Evolutionary conservation across 139 green algal species (phyloP).

Genomic region (Eudorina sp.): DNA sequence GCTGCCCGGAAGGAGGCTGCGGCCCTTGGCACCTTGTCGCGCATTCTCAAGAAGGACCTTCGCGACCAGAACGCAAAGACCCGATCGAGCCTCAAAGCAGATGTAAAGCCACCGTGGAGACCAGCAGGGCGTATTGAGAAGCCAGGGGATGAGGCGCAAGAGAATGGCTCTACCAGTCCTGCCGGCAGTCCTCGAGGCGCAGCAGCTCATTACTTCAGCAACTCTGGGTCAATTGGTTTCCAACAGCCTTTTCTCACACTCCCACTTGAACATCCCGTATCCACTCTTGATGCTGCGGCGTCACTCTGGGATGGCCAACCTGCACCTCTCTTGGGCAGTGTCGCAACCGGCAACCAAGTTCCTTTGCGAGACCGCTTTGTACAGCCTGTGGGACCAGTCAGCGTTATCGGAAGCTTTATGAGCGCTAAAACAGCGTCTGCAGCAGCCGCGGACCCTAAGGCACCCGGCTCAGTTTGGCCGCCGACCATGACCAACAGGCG

Average conservation of each 20-base stretch:
- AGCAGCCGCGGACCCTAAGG: no score
- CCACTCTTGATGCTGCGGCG: background rate
- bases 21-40: background rate
- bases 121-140: slow-evolving; percentile 23
- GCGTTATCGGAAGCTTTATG: background rate
- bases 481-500: background rate
- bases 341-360: background rate
- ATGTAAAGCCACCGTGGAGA: slow-evolving; percentile 22
- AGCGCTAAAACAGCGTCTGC: no score
- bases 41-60: slow-evolving; percentile 27
- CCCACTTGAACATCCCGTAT: background rate
- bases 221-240: background rate
- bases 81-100: background rate
- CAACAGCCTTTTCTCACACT: background rate
- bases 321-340: background rate
- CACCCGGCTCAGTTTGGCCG: background rate
- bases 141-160: background rate
- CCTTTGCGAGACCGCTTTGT: background rate
- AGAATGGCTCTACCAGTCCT: background rate
- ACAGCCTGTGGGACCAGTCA: background rate
- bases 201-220: slow-evolving; percentile 17
- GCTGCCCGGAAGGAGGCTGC: background rate
- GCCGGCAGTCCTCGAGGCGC: slow-evolving; percentile 1
- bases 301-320: slow-evolving; percentile 1
- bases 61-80: background rate